Evolutionary conservation across 2,329 filamentous ascomycete genomes (phyloP), one percentile per base, ranked within the genome.

Genomic region (Bretziella fagacearum): DNA sequence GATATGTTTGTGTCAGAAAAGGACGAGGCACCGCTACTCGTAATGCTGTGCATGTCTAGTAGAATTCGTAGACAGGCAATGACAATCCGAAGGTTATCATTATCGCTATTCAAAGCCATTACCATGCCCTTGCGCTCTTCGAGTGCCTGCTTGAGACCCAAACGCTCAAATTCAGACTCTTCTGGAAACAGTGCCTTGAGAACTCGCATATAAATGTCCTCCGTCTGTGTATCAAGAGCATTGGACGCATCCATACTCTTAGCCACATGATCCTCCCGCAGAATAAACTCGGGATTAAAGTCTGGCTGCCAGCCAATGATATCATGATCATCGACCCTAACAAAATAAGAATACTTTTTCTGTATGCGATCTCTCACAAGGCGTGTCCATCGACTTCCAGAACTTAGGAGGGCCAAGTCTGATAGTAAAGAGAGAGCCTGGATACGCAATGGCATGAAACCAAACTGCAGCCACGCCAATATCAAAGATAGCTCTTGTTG

Each of bases 401-500:
- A 33, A 23, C 42, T 45, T 4, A 20, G 13, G 10, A 45, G 18
- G 11, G 42, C 22, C 6, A 45, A 18, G 6, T 45, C 42, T 15
- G 42, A 33, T 33, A 45, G 8, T 13, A 45, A 33, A 10, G 42
- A 25, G 13, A 45, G 26, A 13, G 42, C 42, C 22, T 45, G 42
- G 7, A 45, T 22, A 3, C 42, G 11, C 42, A 45, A 25, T n/a
- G 42, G 29, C 30, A 45, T 45, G 20, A 45, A 35, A n/a, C 42
- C 42, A 8, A 45, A 15, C 6, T 25, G 30, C 13, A 45, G 29
- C 42, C 42, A 45, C 8, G 42, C 18, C 17, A 45, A 11, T 11
- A 45, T 45, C 17, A 45, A 45, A 7, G 27, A 45, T 11, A 45
- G 15, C n/a, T 45, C 42, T n/a, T 20, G 29, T 11, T 18, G 27